Evolutionary conservation across 73 alveolate genomes (phyloP), one percentile per base, ranked within the genome.

Genomic region (Symbiodinium natans): DNA sequence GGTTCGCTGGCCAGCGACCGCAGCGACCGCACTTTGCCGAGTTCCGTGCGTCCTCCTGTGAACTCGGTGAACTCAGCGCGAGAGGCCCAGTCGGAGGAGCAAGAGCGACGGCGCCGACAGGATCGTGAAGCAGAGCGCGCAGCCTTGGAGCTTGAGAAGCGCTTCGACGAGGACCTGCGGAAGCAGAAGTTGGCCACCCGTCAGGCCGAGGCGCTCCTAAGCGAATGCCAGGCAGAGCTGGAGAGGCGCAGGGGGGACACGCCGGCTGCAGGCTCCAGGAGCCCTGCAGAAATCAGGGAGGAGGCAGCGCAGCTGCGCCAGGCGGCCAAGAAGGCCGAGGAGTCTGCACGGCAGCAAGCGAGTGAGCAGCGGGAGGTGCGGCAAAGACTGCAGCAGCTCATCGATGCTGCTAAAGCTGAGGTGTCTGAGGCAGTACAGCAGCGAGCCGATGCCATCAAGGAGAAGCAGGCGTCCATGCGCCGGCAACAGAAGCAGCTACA

Each of bases 301-400:
- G 84, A 74, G 42, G 84, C 84, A 4, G 29, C 40, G 23, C 27
- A 13, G 43, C 29, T 74, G 33, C 40, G 42, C 27, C 84, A 74
- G 42, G 84, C 40, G 31, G 84, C 84, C 43, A 74, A 34, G 43
- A 74, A 33, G 29, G 84, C 84, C 11, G 84, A 74, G 40, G 84
- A n/a, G 25, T 34, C 42, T 0, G 40, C 84, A 9, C 84, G 84
- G 42, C 84, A 74, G 29, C 84, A 34, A 27, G 84, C 84, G 31
- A 34, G 43, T n/a, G 84, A 74, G 84, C 84, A 74, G 42, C 84
- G 84, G 27, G 84, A 74, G 43, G 25, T 74, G 84, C 40, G 42
- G 84, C 84, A 33, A n/a, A 74, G 42, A 74, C 41, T 74, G 27
- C 84, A 74, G 42, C 43, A 34, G 40, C 43, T 34, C 9, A 11